These are phyloP conservation scores for Verticillium nonalfalfae DNA, from an alignment of 2,329 filamentous ascomycete genomes.

Conservation along the genomic window DNA sequence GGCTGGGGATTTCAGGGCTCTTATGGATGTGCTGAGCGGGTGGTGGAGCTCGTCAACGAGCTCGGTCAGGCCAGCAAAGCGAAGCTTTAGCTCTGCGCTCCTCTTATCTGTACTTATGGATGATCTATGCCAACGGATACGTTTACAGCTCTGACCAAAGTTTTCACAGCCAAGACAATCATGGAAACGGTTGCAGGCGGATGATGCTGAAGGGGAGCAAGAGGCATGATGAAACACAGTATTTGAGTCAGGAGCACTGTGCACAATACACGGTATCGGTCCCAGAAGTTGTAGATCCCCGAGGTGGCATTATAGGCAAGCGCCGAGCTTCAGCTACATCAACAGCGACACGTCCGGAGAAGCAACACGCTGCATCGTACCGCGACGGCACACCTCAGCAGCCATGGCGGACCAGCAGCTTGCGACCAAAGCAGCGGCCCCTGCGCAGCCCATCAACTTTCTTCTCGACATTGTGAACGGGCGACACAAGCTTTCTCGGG, in stretches of 20 bases:
- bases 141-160: too few relatives aligned
- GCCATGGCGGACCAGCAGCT: slow-evolving; percentile 9
- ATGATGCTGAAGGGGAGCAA: too few relatives aligned
- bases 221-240: too few relatives aligned
- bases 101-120: background rate
- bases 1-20: slow-evolving; percentile 69
- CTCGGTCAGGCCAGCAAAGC: slow-evolving; percentile 31
- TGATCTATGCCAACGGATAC: too few relatives aligned
- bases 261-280: too few relatives aligned
- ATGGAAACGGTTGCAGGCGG: too few relatives aligned
- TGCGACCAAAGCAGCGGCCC: slow-evolving; percentile 1
- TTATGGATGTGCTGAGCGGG: slow-evolving; percentile 65
- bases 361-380: background rate
- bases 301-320: background rate
- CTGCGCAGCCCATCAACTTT: slow-evolving; percentile 11
- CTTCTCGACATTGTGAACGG: slow-evolving; percentile 39
- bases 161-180: too few relatives aligned
- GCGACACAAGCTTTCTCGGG: slow-evolving; percentile 39
- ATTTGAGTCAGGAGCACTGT: too few relatives aligned
- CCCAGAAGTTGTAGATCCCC: too few relatives aligned
- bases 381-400: background rate
- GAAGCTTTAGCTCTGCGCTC: slow-evolving; percentile 16
- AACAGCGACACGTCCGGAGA: background rate
- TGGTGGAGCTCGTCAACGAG: slow-evolving; percentile 60
- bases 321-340: background rate